phyloP scores from a whole-genome alignment of 257 asterid genomes.

The Gardenia jasminoides region DNA sequence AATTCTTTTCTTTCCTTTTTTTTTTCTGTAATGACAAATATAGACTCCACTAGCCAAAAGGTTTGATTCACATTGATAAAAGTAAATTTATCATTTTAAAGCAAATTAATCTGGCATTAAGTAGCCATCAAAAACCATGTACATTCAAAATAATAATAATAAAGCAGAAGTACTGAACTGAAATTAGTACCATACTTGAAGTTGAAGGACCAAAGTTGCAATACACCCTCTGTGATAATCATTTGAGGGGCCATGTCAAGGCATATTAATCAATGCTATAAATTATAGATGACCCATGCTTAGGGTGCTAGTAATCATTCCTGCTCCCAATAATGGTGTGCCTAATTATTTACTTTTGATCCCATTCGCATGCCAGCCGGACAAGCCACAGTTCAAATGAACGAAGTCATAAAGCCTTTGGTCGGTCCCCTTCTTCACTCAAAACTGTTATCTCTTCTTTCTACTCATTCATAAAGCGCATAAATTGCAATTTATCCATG shows the following conservation, averaged over 20 bases:
- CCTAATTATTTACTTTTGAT: slow-evolving; percentile 19
- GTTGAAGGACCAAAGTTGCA: background rate
- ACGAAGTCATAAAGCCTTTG: background rate
- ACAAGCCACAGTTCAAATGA: background rate
- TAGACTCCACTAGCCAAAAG: no score
- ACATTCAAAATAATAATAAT: no score
- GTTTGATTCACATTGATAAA: no score
- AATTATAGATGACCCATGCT: slow-evolving; percentile 1
- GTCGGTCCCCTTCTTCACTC: background rate
- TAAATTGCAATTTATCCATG: background rate
- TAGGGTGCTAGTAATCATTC: slow-evolving; percentile 19
- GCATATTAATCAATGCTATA: background rate
- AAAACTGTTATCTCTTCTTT: background rate
- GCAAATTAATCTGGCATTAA: no score
- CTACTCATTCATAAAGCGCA: background rate
- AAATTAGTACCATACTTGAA: background rate
- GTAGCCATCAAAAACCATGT: no score
- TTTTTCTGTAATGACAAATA: no score
- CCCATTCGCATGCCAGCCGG: slow-evolving; percentile 20
- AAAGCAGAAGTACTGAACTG: background rate
- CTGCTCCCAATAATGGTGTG: slow-evolving; percentile 22
- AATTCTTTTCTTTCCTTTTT: no score
- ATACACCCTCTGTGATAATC: background rate
- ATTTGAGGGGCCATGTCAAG: background rate
- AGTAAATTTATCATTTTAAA: no score